Evolutionary conservation across 1,284 basidiomycete genomes (phyloP), one percentile per base, ranked within the genome.

Genomic region (Ceratobasidium sp.): DNA sequence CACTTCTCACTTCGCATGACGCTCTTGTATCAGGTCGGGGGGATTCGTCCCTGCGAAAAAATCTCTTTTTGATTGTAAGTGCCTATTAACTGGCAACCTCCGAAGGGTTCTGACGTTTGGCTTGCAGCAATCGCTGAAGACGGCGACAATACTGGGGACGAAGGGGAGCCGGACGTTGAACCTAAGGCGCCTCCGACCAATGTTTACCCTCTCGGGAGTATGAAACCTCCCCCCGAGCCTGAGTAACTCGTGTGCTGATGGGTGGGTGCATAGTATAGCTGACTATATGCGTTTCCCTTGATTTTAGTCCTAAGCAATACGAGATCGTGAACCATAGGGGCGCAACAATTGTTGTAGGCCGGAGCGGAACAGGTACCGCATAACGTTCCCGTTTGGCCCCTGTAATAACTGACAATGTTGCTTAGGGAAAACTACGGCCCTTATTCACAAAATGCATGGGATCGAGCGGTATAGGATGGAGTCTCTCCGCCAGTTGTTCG

Each of bases 311-410:
- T 34, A 34, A 34, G 31, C 31, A 34, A 34, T 34, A 34, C 6
- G 27, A n/a, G 24, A 72, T 72, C n/a, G 54, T 72, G 1, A 41
- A 34, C 19, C 43, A 72, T 27, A 22, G 31, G 1, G 56, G 56
- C 7, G 29, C 68, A 19, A n/a, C 56, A 22, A 48, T 72, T n/a
- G 68, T 72, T n/a, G 16, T 72, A 16, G 68, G 68, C 1, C 39
- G 68, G 2, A 72, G 68, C 34, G 68, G 68, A 1, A 72, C 68
- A 37, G 68, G 68, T 72, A 61, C n/a, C 19, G 8, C 11, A 34
- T 9, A 27, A n/a, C 9, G 9, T 2, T 11, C 41, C 41, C 24
- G 2, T n/a, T 16, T 27, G 31, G 3, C 31, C 6, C 31, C 6
- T 24, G 22, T n/a, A 34, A 5, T 48, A 22, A 22, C 8, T 19